Base-by-base conservation (phyloP, 208 protist species). In the Acanthamoeba rhysodes region DNA sequence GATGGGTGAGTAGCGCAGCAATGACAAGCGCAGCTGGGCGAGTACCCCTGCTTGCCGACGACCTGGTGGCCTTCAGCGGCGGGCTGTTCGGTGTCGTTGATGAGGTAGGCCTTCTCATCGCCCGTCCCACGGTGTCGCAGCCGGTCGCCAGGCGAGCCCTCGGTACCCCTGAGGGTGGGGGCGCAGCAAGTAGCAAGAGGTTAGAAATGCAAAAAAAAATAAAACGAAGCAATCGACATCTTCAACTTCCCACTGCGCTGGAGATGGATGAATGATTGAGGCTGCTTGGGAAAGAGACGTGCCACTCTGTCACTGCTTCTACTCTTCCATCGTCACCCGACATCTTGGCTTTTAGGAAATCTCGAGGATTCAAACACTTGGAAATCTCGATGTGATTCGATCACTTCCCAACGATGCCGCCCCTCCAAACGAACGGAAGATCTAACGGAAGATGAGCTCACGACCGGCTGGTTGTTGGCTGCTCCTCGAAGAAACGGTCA, bases 11-110 rank as follows among this genome's bases (percentile, higher is more conserved):
- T 27, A 14, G 72, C 32, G 22, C 32, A 20, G 24, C 62, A 27
- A 68, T 3, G 4, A 32, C 18, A 68, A 68, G 64, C 1, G 12
- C 24, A 72, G 64, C 7, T 29, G 32, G 10, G 1, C 4, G 22
- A 6, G 76, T 85, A 85, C 78, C 78, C 78, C 45, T 85, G 78
- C 48, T 85, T 85, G 34, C 78, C 78, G 0, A 85, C 45, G 27
- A 85, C 45, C 78, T 85, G 78, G 78, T 59, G 45, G 78, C 70
- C 34, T 12, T 68, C 62, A 29, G 14, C 6, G 78, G 7, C 78
- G 34, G 7, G 6, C 18, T 34, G 78, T 34, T 85, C 48, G 20
- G 14, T 10, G 24, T 59, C 48, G 48, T 85, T 85, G 78, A 85
- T 59, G 45, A 85, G 78, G 6, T 59, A 32, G 48, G 45, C 20